Conservation (phyloP, 2,329 filamentous ascomycete genomes). For the Periglandula ipomoeae region DNA sequence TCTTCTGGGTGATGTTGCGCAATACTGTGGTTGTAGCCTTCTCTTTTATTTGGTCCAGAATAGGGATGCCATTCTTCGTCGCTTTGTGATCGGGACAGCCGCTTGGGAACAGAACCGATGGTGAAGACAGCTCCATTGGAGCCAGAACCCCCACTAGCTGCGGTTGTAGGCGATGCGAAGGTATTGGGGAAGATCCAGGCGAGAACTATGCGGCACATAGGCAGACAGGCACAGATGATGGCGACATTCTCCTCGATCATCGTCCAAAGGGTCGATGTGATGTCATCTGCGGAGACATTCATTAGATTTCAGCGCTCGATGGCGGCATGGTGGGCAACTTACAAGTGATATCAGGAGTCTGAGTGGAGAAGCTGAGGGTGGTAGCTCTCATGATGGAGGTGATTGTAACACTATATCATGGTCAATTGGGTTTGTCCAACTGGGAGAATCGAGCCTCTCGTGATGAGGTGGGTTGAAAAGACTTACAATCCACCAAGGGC, state of each 20-base stretch:
- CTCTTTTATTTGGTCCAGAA: constrained; percentile 20
- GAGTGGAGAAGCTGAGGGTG: constrained; percentile 29
- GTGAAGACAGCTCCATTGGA: constrained; percentile 12
- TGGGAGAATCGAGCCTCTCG: background rate
- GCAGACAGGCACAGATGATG: constrained; percentile 30
- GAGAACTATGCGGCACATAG: constrained; percentile 31
- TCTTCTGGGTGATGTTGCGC: constrained; percentile 15
- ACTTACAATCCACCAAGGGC: constrained; percentile 33
- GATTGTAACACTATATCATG: constrained; percentile 23
- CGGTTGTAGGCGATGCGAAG: constrained; percentile 16
- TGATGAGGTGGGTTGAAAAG: background rate
- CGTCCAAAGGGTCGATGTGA: constrained; percentile 29
- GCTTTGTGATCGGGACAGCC: constrained; percentile 7
- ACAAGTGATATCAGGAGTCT: constrained; percentile 28
- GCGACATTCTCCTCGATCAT: constrained; percentile 30
- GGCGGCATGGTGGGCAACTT: constrained; percentile 5
- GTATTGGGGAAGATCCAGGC: constrained; percentile 25
- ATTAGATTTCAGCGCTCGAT: too few relatives aligned
- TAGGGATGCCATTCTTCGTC: constrained; percentile 24
- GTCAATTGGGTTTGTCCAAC: background rate
- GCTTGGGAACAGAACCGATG: constrained; percentile 12
- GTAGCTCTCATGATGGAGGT: constrained; percentile 33
- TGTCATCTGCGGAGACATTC: constrained; percentile 17
- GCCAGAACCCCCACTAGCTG: constrained; percentile 2
- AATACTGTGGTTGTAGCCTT: constrained; percentile 17